These are phyloP conservation scores for Agrostemma githago DNA, from an alignment of 148 eudicot genomes.

Conservation along the genomic window DNA sequence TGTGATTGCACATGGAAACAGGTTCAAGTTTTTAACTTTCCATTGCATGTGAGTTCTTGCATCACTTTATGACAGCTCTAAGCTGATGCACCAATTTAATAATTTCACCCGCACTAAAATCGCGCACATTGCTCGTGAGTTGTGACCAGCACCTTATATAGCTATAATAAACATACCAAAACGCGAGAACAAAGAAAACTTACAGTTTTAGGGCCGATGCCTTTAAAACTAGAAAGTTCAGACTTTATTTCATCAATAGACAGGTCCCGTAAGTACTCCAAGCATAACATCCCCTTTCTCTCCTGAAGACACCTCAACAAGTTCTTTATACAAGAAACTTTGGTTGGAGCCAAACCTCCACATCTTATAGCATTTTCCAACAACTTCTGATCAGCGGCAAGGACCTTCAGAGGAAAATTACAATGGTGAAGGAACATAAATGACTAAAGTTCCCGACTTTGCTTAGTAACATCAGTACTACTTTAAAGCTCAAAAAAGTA, in stretches of 20 bases:
- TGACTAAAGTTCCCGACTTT: background rate
- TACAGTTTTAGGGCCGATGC: slow-evolving; percentile 93
- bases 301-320: slow-evolving; percentile 51
- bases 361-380: slow-evolving; percentile 83
- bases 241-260: slow-evolving; percentile 62
- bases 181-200: background rate
- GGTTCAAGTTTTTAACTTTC: too few relatives aligned
- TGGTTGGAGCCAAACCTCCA: slow-evolving; percentile 84
- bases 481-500: background rate
- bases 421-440: background rate
- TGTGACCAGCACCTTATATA: background rate
- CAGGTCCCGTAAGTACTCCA: slow-evolving; percentile 73
- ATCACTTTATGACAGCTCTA: too few relatives aligned
- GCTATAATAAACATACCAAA: background rate
- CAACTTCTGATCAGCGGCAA: slow-evolving; percentile 54
- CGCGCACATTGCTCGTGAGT: background rate
- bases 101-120: background rate
- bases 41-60: too few relatives aligned
- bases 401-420: slow-evolving; percentile 43
- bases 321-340: slow-evolving; percentile 72
- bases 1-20: too few relatives aligned
- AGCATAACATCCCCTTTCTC: slow-evolving; percentile 61
- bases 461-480: background rate
- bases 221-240: slow-evolving; percentile 79
- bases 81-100: too few relatives aligned